Percentiles rank a stretch among this genome's conserved stretches.
Evolutionary conservation across 305 asterid genomes (phyloP).

Genomic region (Fraxinus latifolia): DNA sequence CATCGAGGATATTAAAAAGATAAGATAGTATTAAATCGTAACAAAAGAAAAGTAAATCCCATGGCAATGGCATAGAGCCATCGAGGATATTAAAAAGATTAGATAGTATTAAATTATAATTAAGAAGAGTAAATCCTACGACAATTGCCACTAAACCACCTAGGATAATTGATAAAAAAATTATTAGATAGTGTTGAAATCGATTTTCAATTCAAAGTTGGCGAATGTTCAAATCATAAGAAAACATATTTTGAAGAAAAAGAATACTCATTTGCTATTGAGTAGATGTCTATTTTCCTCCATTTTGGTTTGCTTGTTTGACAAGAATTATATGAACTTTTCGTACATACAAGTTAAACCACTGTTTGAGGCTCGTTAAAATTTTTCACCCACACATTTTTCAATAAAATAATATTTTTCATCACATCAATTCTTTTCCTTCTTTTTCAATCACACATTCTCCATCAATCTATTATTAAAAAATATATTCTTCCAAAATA

Average conservation of each 20-base stretch:
- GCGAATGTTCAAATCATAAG: not conserved
- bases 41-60: no score
- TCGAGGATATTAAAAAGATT: no score
- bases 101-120: no score
- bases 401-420: no score
- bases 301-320: not conserved
- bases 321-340: not conserved
- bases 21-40: not conserved
- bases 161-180: not conserved
- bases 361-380: no score
- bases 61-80: not conserved
- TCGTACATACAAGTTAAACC: not conserved
- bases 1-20: not conserved
- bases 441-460: no score
- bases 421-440: no score
- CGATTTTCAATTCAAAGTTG: not conserved
- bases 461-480: no score
- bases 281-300: not conserved
- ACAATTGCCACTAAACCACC: not conserved
- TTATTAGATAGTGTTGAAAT: not conserved
- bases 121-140: not conserved
- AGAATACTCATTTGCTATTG: not conserved
- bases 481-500: no score
- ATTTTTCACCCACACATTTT: no score
- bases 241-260: not conserved